Percentiles rank a stretch among this genome's conserved stretches.
phyloP scores from a whole-genome alignment of 129 eudicot species.

The Artemisia annua region DNA sequence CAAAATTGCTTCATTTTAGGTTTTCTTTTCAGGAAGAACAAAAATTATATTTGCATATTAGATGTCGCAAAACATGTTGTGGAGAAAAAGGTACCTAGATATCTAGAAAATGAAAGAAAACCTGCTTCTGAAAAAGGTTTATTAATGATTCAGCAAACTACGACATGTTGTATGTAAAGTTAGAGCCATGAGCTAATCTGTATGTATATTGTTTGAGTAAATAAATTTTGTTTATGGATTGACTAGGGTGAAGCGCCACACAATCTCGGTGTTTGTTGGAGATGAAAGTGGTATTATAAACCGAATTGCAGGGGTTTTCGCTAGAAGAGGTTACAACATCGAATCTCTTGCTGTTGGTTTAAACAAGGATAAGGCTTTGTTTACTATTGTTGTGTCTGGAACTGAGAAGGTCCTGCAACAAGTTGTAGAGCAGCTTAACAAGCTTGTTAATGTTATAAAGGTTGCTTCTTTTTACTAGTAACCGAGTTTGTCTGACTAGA shows the following conservation, averaged over 20 bases:
- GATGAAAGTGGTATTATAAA: slow-evolving; percentile 98
- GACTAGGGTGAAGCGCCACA: slow-evolving; percentile 71
- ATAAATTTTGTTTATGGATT: slow-evolving; percentile 16
- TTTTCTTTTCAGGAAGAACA: no score
- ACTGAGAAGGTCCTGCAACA: slow-evolving; percentile 77
- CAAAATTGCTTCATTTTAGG: no score
- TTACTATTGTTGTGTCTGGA: slow-evolving; percentile 88
- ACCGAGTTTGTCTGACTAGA: background rate
- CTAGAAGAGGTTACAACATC: slow-evolving; percentile 92
- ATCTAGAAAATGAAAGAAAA: no score
- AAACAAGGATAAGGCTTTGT: slow-evolving; percentile 89
- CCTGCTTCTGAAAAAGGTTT: no score
- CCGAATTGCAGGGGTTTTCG: slow-evolving; percentile 91
- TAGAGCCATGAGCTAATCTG: background rate
- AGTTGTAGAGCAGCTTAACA: slow-evolving; percentile 90
- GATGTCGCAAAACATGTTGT: no score
- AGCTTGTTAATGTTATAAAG: slow-evolving; percentile 93
- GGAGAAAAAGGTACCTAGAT: no score
- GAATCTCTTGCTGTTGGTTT: slow-evolving; percentile 98
- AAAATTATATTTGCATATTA: no score
- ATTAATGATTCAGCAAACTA: background rate
- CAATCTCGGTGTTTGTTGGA: slow-evolving; percentile 91
- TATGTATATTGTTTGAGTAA: background rate
- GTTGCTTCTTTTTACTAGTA: slow-evolving; percentile 28
- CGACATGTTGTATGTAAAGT: background rate